Base-by-base conservation (phyloP, 2,329 filamentous ascomycete species). In the Pestalotiopsis sp. region DNA sequence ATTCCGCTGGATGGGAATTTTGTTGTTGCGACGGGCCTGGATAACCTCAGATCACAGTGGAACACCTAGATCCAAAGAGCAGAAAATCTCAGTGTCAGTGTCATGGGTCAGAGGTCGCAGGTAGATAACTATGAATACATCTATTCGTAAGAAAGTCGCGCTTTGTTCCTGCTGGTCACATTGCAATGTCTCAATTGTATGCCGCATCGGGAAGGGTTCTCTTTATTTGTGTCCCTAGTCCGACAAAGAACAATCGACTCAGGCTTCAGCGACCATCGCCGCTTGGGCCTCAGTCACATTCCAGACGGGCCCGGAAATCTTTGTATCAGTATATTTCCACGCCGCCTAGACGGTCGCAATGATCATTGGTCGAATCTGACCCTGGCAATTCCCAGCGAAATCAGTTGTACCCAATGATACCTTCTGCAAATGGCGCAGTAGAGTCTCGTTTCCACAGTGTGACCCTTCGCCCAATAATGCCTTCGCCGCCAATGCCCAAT, bases 321-420 rank as follows among this genome's bases (percentile, higher is more conserved):
- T 5, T 36, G 31, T n/a, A 52, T n/a, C n/a, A 52, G 6, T 52
- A 20, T 52, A 2, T 36, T 36, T 36, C 31, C 45, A 11, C 17
- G 45, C 45, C 45, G 9, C 14, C 17, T n/a, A 52, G 6, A 17
- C 45, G n/a, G n/a, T n/a, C 20, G 45, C 45, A 52, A 11, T 52
- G 17, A 52, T 52, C 20, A 52, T n/a, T 52, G 45, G 6, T n/a
- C 17, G 20, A 20, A 20, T 9, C 20, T n/a, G 45, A 9, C 20
- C 13, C 41, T n/a, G 45, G 2, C 45, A 1, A n/a, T 52, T 36
- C 31, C 31, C n/a, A 9, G 25, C 45, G 6, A 20, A 39, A 11
- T 74, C 58, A 80, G 55, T 86, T 86, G 72, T 84, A 85, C 0
- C 84, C 84, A 4, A 86, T 82, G n/a, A 86, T 84, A 0, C 84